Conservation (phyloP, 2,329 filamentous ascomycete genomes). For the Knoxdaviesia proteae region DNA sequence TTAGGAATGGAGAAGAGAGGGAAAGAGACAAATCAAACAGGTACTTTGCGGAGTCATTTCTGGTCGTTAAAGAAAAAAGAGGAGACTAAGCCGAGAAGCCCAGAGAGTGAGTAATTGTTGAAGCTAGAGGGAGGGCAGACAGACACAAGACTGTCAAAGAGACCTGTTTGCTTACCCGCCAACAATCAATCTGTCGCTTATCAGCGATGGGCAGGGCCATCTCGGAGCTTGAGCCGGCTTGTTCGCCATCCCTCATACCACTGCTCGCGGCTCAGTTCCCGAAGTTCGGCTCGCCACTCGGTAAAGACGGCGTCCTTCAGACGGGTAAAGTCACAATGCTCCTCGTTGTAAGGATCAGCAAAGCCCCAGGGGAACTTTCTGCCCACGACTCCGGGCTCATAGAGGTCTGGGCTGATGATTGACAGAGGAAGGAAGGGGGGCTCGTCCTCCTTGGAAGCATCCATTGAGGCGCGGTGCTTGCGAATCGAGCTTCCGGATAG, state of each 20-base stretch:
- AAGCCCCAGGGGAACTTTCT: conserved; percentile 94
- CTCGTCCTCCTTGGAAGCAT: conserved; percentile 27
- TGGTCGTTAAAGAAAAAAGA: neutral
- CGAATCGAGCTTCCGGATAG: conserved; percentile 24
- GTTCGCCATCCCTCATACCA: conserved; percentile 97
- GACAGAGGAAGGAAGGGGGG: conserved; percentile 67
- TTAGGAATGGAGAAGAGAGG: too few species aligned
- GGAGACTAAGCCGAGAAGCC: neutral
- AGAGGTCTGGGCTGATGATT: conserved; percentile 81
- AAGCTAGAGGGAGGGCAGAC: neutral
- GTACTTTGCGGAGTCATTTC: too few species aligned
- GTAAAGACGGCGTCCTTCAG: conserved; percentile 82
- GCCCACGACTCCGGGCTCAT: conserved; percentile 60
- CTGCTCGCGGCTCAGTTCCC: conserved; percentile 72
- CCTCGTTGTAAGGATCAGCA: conserved; percentile 73
- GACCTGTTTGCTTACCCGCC: conserved; percentile 1
- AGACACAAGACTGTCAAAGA: neutral
- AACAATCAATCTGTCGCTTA: conserved; percentile 7
- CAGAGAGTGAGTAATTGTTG: conserved; percentile 2
- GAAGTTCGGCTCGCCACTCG: conserved; percentile 81
- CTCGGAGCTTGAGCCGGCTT: conserved; percentile 36
- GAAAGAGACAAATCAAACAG: too few species aligned
- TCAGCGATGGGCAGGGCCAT: conserved; percentile 17
- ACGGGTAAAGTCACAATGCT: conserved; percentile 83
- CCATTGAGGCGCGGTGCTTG: conserved; percentile 22